A percentile compares a stretch with the other conserved stretches of the same genome.
phyloP scores from a whole-genome alignment of 768 basidiomycete genomes.

The Cystobasidium onofrii region DNA sequence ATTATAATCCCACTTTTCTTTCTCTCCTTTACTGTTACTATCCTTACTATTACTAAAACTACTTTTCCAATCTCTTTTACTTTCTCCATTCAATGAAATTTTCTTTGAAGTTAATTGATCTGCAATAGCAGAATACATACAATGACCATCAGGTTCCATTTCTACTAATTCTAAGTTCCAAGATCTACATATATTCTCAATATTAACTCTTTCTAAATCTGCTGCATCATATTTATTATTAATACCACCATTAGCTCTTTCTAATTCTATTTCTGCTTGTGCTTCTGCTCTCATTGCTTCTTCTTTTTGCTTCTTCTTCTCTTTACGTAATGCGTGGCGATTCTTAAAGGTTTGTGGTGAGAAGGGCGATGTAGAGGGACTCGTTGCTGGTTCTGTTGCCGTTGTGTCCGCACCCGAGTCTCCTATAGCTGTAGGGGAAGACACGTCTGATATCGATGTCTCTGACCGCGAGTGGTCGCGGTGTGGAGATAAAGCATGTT shows the following conservation, averaged over 20 bases:
- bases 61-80: neutral
- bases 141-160: conserved; percentile 29
- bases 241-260: neutral
- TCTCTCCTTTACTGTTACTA: neutral
- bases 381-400: no score
- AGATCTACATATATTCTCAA: neutral
- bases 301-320: conserved; percentile 12
- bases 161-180: conserved; percentile 17
- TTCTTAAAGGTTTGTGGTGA: conserved; percentile 1
- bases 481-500: neutral
- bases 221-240: conserved; percentile 1
- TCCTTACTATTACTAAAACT: no score
- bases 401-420: no score
- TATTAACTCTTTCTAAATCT: neutral
- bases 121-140: conserved; percentile 25
- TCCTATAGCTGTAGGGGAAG: neutral
- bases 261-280: conserved; percentile 19
- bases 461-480: no score
- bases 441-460: no score
- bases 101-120: conserved; percentile 13
- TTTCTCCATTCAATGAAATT: neutral
- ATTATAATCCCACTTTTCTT: conserved; percentile 48
- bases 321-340: conserved; percentile 21
- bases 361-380: conserved; percentile 4
- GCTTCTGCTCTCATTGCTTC: conserved; percentile 26